Percentiles rank a stretch among this genome's conserved stretches.
phyloP scores from a whole-genome alignment of 345 rosid species.

The Eucalyptus microcorys region DNA sequence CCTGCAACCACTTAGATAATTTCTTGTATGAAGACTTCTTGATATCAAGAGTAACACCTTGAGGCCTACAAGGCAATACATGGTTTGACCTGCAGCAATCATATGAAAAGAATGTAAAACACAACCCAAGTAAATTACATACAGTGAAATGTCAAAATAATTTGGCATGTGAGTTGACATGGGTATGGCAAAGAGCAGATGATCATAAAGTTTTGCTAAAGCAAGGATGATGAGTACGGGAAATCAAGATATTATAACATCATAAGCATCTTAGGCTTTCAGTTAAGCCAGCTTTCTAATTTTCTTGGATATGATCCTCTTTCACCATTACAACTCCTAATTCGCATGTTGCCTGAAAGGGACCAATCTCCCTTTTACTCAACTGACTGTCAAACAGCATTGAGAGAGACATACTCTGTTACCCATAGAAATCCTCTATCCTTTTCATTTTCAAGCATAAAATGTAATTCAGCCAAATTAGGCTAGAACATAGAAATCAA shows the following conservation, averaged over 20 bases:
- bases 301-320: neutral
- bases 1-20: slow-evolving; percentile 88
- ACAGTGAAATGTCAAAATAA: neutral
- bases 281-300: neutral
- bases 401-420: neutral
- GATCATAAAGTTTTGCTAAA: neutral
- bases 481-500: neutral
- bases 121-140: neutral
- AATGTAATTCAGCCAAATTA: neutral
- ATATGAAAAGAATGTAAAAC: neutral
- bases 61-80: slow-evolving; percentile 80
- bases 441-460: neutral
- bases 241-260: neutral
- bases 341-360: neutral
- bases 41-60: slow-evolving; percentile 68
- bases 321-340: neutral
- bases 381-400: neutral
- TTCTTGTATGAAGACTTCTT: slow-evolving; percentile 95
- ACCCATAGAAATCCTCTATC: neutral
- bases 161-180: neutral
- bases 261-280: neutral
- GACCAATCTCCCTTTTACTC: neutral
- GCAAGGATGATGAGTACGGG: neutral
- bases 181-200: neutral
- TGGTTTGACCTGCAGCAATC: slow-evolving; percentile 68